These are phyloP conservation scores for Puccinia sorghi DNA, from an alignment of 1,284 basidiomycete genomes.

Conservation along the genomic window DNA sequence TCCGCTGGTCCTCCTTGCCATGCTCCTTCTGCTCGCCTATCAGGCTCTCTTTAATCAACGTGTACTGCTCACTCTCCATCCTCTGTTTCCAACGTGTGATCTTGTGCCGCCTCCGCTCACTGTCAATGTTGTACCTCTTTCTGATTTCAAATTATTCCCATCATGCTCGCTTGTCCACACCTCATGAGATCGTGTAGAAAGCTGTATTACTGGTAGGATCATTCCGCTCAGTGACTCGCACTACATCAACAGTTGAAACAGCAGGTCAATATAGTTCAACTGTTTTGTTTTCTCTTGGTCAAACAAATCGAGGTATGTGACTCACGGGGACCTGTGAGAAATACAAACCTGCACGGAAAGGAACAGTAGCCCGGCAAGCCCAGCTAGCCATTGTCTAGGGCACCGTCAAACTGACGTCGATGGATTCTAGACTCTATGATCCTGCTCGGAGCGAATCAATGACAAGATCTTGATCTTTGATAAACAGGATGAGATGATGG, in stretches of 20 bases:
- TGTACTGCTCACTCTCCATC: conserved; percentile 33
- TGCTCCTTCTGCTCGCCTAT: too few species aligned
- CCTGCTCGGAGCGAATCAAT: neutral
- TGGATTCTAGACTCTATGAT: conserved; percentile 21
- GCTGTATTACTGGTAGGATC: conserved; percentile 23
- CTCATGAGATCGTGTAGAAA: conserved; percentile 1
- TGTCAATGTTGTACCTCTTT: neutral
- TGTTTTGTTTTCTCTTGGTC: neutral
- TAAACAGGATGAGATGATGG: conserved; percentile 16
- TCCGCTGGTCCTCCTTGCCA: too few species aligned
- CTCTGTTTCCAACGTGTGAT: conserved; percentile 3
- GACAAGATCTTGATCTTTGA: conserved; percentile 8
- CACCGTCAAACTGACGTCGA: conserved; percentile 12
- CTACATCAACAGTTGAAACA: neutral
- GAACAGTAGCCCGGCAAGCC: conserved; percentile 12
- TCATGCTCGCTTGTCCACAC: conserved; percentile 16
- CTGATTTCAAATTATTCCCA: neutral
- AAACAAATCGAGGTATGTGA: neutral
- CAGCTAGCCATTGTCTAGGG: conserved; percentile 1
- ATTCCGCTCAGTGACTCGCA: conserved; percentile 9
- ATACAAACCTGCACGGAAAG: conserved; percentile 28
- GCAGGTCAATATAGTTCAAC: neutral
- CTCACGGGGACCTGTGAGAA: neutral
- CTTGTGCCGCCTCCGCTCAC: neutral
- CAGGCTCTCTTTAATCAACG: conserved; percentile 32